Evolutionary conservation across 176 grass and related monocot genomes (phyloP).

Genomic region (Bonia amplexicaulis): DNA sequence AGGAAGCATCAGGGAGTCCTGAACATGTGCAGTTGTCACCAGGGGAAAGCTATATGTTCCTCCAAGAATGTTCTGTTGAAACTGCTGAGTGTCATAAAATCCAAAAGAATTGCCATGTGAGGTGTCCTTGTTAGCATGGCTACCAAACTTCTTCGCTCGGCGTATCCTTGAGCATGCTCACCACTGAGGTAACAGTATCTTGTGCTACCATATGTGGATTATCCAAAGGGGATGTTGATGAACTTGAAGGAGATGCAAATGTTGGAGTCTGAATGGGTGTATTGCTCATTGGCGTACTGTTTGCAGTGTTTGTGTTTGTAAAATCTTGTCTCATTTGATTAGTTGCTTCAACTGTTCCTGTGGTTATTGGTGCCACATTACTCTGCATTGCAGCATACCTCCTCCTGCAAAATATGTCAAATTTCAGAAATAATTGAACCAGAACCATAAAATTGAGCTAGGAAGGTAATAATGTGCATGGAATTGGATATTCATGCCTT

Average conservation of each 20-base stretch:
- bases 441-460: neutral
- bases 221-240: conserved; percentile 61
- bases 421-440: conserved; percentile 1
- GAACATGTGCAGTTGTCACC: conserved; percentile 36
- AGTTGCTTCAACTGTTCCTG: conserved; percentile 29
- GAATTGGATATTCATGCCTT: conserved; percentile 37
- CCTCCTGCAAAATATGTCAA: conserved; percentile 43
- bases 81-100: conserved; percentile 37
- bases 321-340: conserved; percentile 35
- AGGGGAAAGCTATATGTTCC: conserved; percentile 22
- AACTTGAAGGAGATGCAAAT: conserved; percentile 61
- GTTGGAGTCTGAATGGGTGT: conserved; percentile 44
- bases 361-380: conserved; percentile 36
- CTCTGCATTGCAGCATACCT: conserved; percentile 68
- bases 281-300: conserved; percentile 15
- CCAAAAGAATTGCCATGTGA: conserved; percentile 41
- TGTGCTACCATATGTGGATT: conserved; percentile 34
- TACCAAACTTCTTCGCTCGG: conserved; percentile 52
- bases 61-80: conserved; percentile 40
- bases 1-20: conserved; percentile 33
- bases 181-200: conserved; percentile 56
- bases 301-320: conserved; percentile 28
- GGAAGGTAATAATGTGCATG: neutral
- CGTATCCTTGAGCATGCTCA: conserved; percentile 73
- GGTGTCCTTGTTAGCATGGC: conserved; percentile 16